Percentiles rank a stretch among this genome's conserved stretches.
phyloP scores from a whole-genome alignment of 2,329 filamentous ascomycete genomes.

The Amauroascus niger region DNA sequence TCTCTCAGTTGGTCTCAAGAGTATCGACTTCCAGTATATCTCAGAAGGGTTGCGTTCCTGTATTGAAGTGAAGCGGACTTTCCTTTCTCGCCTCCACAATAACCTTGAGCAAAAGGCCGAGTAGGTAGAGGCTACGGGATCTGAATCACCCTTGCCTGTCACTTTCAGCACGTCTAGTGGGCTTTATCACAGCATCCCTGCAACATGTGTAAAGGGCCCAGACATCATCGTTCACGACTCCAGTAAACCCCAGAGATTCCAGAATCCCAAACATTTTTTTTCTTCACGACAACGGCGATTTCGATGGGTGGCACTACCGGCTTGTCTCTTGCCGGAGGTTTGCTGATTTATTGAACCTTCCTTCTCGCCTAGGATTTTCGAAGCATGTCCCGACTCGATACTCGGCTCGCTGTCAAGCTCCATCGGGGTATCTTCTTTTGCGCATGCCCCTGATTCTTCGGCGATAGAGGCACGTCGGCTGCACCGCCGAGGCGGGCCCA shows the following conservation, averaged over 20 bases:
- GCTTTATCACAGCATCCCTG: background rate
- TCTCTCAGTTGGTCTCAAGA: background rate
- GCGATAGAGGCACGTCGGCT: background rate
- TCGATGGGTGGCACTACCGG: background rate
- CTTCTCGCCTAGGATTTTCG: background rate
- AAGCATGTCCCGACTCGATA: background rate
- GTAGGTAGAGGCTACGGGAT: no score
- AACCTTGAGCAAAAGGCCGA: no score
- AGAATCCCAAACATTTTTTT: background rate
- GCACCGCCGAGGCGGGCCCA: constrained; percentile 2
- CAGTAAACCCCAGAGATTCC: constrained; percentile 4
- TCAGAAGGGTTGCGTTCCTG: no score
- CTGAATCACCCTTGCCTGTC: background rate
- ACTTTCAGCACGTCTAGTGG: background rate
- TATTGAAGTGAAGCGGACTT: no score
- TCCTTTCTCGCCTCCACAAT: no score
- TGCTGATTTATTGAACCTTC: background rate
- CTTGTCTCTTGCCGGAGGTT: background rate
- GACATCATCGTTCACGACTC: background rate
- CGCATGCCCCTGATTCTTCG: background rate
- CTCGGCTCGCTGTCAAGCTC: background rate
- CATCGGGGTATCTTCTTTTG: background rate
- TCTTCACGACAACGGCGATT: background rate
- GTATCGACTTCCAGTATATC: background rate
- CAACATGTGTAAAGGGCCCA: background rate